Evolutionary conservation across 2,329 filamentous ascomycete species (phyloP), one percentile per base, ranked within the genome.

Genomic region (Alternaria triticina): DNA sequence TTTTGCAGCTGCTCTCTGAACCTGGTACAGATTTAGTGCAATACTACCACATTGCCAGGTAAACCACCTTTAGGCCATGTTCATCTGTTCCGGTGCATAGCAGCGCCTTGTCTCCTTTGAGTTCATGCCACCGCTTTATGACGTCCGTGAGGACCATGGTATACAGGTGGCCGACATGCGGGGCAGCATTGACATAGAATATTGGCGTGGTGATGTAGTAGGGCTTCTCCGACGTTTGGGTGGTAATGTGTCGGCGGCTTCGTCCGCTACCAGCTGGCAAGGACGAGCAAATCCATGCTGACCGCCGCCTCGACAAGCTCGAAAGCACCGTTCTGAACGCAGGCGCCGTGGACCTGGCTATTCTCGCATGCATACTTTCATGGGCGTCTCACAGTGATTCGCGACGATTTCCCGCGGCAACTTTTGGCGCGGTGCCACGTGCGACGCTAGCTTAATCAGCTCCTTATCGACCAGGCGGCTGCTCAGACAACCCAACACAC

Each of bases 151-250:
- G 86, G 73, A 98, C 86, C 89, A 98, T 94, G 45, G 91, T 93
- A 80, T 97, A 98, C 64, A 99, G 85, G 81, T 99, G 96, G 47
- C 96, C 96, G 67, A 98, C 89, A 83, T 99, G 96, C 54, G 96
- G 96, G 49, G 93, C 94, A 59, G 94, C 93, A 87, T 99, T 99
- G 83, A 99, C 96, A 81, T 99, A 99, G 84, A 98, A 99, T 62
- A 99, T 99, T 3, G 96, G 96, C 9, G 94, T 96, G 6, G 96
- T 98, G 74, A 97, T 86, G 84, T 98, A 99, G 83, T 91, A 97
- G 9, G 95, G 94, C 83, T 98, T 98, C 64, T 68, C 59, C 9
- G 66, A 22, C 15, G 69, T 33, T 58, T 71, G 67, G 12, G 72
- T 69, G 47, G 74, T 68, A 28, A 68, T 52, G 49, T 62, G 65